A percentile compares a stretch with the other conserved stretches of the same genome.
Conservation (phyloP, 495 filamentous ascomycete genomes). For the Neurospora sp. region DNA sequence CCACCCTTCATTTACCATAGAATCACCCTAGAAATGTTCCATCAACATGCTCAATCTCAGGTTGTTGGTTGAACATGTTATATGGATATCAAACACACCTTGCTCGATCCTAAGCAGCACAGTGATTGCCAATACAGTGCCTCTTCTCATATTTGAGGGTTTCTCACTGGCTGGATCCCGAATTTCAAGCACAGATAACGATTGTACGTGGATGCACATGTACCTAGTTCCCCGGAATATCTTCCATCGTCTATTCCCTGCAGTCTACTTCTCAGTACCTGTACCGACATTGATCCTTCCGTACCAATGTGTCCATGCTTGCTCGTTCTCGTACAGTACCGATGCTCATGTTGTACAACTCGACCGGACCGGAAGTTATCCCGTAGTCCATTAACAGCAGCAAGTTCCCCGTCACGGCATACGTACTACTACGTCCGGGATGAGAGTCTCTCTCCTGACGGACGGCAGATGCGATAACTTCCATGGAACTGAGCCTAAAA, state of each 20-base stretch:
- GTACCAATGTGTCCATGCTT: not conserved
- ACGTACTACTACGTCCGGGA: not conserved
- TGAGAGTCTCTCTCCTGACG: too few relatives aligned
- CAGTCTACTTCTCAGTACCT: not conserved
- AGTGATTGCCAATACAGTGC: not conserved
- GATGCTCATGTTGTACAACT: not conserved
- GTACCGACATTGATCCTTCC: not conserved
- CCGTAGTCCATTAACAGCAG: not conserved
- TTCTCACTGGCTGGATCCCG: not conserved
- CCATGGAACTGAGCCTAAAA: too few relatives aligned
- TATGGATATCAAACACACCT: not conserved
- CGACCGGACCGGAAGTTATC: not conserved
- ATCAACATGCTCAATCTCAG: not conserved
- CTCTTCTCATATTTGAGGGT: too few relatives aligned
- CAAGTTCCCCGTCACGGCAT: not conserved
- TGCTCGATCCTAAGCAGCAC: not conserved
- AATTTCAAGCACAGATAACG: too few relatives aligned
- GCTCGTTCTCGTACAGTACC: not conserved
- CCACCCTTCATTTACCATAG: too few relatives aligned
- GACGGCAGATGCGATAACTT: not conserved
- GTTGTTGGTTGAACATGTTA: not conserved
- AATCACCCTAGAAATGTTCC: too few relatives aligned
- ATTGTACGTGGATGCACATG: not conserved
- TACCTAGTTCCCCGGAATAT: not conserved
- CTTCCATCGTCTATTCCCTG: not conserved